Percentiles rank a stretch among this genome's conserved stretches.
Conservation (phyloP, 176 grass and related monocot genomes). For the Secale cereale region DNA sequence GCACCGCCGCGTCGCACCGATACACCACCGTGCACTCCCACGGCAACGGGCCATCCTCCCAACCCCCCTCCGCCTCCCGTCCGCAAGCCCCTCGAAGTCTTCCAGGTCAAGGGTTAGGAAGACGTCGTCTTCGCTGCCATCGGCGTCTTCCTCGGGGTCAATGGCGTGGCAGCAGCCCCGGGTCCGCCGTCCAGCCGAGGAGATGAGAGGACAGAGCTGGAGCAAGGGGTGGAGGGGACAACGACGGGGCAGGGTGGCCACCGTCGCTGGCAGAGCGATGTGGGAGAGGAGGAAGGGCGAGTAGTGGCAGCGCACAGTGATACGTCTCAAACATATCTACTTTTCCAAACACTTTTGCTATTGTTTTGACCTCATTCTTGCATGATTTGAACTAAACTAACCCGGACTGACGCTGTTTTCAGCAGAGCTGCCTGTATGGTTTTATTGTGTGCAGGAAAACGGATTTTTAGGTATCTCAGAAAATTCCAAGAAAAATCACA, state of each 20-base stretch:
- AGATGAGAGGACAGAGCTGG: not conserved
- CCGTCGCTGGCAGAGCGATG: not conserved
- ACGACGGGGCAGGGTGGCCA: not conserved
- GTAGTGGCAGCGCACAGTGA: no score
- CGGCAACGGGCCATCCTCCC: constrained; percentile 21
- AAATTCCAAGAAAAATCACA: no score
- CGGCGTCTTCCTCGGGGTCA: not conserved
- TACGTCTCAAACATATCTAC: no score
- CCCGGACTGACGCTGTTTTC: no score
- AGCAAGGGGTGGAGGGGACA: no score
- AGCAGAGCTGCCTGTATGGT: no score
- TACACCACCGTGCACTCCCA: constrained; percentile 87
- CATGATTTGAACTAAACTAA: no score
- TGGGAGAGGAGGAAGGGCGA: not conserved
- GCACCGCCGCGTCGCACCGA: constrained; percentile 55
- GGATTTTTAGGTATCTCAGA: no score
- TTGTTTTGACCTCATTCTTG: no score
- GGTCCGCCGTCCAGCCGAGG: not conserved
- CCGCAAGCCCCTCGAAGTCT: not conserved
- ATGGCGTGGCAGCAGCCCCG: not conserved
- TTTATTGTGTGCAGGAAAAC: no score
- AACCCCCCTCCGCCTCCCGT: not conserved
- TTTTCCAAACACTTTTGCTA: no score
- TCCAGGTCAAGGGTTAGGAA: constrained; percentile 36
- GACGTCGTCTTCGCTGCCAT: not conserved